Evolutionary conservation across 2,329 filamentous ascomycete species (phyloP).

Genomic region (Ophiosphaerella korrae): DNA sequence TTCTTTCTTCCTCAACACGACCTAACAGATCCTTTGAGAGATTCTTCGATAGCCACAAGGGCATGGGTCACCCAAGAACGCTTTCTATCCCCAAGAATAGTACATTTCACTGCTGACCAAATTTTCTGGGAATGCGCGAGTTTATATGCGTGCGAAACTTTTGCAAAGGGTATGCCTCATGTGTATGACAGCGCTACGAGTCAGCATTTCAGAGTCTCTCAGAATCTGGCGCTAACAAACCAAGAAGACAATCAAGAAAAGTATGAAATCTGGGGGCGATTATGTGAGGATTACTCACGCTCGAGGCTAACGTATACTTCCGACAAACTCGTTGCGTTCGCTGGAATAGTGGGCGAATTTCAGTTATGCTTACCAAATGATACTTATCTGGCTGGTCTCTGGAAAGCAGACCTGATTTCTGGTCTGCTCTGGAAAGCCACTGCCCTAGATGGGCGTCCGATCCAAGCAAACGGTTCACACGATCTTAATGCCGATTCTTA

Average conservation of each 20-base stretch:
- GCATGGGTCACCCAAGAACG: slow-evolving; percentile 4
- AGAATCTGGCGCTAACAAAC: background rate
- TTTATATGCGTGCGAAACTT: slow-evolving; percentile 3
- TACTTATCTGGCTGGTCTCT: slow-evolving; percentile 2
- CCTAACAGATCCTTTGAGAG: background rate
- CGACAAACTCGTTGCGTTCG: slow-evolving; percentile 7
- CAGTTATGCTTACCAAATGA: background rate
- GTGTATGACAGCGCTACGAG: slow-evolving; percentile 1
- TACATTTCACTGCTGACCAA: slow-evolving; percentile 4
- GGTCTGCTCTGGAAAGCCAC: slow-evolving; percentile 1
- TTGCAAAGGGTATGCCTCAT: background rate
- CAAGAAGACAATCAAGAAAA: background rate
- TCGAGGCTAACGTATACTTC: slow-evolving; percentile 2
- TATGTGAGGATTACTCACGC: slow-evolving; percentile 5
- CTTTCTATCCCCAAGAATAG: background rate
- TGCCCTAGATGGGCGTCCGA: slow-evolving; percentile 1
- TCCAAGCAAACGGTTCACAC: slow-evolving; percentile 2
- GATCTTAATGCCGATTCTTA: background rate
- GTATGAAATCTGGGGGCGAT: background rate
- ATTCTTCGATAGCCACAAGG: background rate
- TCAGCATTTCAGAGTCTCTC: background rate
- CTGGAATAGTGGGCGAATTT: slow-evolving; percentile 3
- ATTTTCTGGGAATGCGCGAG: slow-evolving; percentile 3
- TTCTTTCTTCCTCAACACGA: slow-evolving; percentile 1
- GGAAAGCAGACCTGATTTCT: background rate